Base-by-base conservation (phyloP, 306 rosid genomes). In the Begonia loranthoides region DNA sequence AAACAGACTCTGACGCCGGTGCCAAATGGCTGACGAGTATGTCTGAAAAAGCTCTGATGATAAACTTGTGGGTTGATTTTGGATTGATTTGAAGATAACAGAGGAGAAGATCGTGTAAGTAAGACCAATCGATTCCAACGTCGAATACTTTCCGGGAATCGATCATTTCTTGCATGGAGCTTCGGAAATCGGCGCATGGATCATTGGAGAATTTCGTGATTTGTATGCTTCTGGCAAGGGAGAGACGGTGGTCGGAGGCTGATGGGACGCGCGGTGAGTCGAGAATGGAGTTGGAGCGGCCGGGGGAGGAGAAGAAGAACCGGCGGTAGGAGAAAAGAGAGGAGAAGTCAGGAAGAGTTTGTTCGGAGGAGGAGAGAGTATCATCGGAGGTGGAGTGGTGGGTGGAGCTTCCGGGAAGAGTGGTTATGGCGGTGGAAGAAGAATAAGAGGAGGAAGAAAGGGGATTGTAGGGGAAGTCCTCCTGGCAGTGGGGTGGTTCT, bases 301-400 rank as follows among this genome's bases (percentile, higher is more conserved):
- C 97, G 0, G 97, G 97, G 17, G 94, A 77, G 60, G 97, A 85
- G 79, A 82, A 76, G 85, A 89, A 89, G 83, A 89, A 79, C 13
- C 97, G 80, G 17, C 65, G 76, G 15, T 90, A 84, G 40, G 95
- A 68, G 24, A 67, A 76, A 49, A 79, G 14, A 64, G 94, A 54
- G 33, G 94, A 71, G 5, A 85, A 68, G 66, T 89, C 94, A 0
- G 84, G 83, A 3, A 71, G 73, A 2, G 55, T 43, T 13, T 65
- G 48, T 46, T 62, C 71, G 46, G 67, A 51, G 15, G 77, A 59
- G 45, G 65, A 62, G 65, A 61, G 57, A 41, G 16, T 12, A 28
- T 60, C 63, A 10, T 62, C 64, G 40, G 62, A 38, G 36, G 14
- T 19, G 22, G 22, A 19, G 3, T 19, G 22, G 22, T 19, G 22